Evolutionary conservation across 1,284 basidiomycete genomes (phyloP).

Genomic region (Prillingera fragicola): DNA sequence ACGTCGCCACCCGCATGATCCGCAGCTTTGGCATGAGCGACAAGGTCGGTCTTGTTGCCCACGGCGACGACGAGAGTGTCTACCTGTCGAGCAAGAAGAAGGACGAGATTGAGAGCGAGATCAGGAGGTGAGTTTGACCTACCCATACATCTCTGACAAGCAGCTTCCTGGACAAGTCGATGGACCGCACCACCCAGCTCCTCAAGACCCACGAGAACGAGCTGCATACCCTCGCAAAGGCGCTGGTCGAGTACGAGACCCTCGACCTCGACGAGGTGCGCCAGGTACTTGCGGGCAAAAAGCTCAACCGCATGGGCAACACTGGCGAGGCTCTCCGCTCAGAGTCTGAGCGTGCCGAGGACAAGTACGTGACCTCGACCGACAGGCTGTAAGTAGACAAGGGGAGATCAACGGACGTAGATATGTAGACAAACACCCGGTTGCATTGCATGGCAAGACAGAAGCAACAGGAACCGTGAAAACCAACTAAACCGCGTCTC

Average conservation of each 20-base stretch:
- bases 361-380: not conserved
- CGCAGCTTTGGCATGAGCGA: conserved; percentile 73
- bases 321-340: conserved; percentile 29
- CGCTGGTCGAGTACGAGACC: conserved; percentile 91
- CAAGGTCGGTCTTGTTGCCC: conserved; percentile 71
- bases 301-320: conserved; percentile 50
- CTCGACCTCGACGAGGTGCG: conserved; percentile 75
- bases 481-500: no score
- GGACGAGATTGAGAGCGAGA: conserved; percentile 78
- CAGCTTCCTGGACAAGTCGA: conserved; percentile 69
- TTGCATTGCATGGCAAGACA: conserved; percentile 8
- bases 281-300: conserved; percentile 74
- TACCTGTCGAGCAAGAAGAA: conserved; percentile 65
- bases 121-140: conserved; percentile 57
- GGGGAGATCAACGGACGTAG: conserved; percentile 21
- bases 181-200: conserved; percentile 63
- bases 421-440: conserved; percentile 6
- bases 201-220: conserved; percentile 69
- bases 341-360: conserved; percentile 16
- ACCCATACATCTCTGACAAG: not conserved
- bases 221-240: conserved; percentile 77
- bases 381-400: not conserved
- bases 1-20: conserved; percentile 80
- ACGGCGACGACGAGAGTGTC: conserved; percentile 65
- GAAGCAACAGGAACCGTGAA: no score